Base-by-base conservation (phyloP, 2,329 filamentous ascomycete genomes). In the Raffaelea arxii region DNA sequence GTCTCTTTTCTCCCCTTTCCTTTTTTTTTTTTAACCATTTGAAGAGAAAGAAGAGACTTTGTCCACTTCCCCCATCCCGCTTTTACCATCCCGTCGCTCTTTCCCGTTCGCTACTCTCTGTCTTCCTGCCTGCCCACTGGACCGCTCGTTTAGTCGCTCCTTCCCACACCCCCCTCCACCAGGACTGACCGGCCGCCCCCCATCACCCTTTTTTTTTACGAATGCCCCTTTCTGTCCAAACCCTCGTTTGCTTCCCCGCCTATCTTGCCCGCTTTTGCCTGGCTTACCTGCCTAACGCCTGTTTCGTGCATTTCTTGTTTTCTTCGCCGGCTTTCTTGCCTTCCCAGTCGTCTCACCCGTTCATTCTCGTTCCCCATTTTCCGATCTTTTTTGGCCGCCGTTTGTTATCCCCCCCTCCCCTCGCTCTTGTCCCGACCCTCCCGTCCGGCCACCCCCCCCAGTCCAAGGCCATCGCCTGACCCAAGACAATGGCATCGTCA, bases 211-310 rank as follows among this genome's bases (percentile, higher is more conserved):
- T 30, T 30, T 30, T 9, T 43, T 43, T 44, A 44, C 42, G 42
- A 37, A 36, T 36, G 36, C 6, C 42, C 42, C 25, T 24, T 44
- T 44, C 42, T 25, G 42, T 36, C 42, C 42, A 44, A 37, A 37
- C 6, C 18, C n/a, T 35, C 4, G 4, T 40, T 22, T 22, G 11
- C 37, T 21, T 21, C 37, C 37, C 27, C 27, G 27, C 9, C 9
- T 16, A 30, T 30, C 27, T 16, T 40, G 19, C n/a, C 23, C 11
- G 22, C 12, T 23, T 30, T 41, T 25, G 19, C 14, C 9, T 12
- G 23, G 14, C 21, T 6, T 18, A 37, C 16, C n/a, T n/a, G 9
- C 35, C n/a, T n/a, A 37, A 37, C n/a, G n/a, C 35, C 7, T 7
- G 9, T 18, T n/a, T 12, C 35, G 19, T 6, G 7, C 7, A 9